Evolutionary conservation across 2,329 filamentous ascomycete species (phyloP).

Genomic region (Beauveria scarabaeidicola): DNA sequence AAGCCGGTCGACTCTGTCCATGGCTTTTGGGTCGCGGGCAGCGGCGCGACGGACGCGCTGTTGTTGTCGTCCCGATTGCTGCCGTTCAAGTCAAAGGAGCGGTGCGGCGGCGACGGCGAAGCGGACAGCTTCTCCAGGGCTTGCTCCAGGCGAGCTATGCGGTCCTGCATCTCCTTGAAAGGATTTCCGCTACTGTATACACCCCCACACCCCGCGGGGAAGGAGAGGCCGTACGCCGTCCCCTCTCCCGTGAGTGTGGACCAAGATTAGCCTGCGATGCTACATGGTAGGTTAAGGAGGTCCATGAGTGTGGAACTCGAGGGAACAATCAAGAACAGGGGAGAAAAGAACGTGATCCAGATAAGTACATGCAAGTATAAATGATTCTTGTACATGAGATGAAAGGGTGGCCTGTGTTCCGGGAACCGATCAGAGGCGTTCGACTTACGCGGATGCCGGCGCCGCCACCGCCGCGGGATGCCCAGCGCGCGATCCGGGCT

Average conservation of each 20-base stretch:
- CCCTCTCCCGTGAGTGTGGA: background rate
- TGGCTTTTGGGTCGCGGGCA: conserved; percentile 1
- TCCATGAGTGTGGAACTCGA: too few species aligned
- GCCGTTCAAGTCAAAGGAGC: background rate
- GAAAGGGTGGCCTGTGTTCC: background rate
- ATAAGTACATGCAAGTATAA: background rate
- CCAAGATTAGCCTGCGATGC: background rate
- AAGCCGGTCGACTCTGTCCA: conserved; percentile 8
- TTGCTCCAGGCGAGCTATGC: conserved; percentile 12
- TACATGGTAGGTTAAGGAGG: background rate
- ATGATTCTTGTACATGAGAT: too few species aligned
- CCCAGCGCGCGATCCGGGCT: conserved; percentile 11
- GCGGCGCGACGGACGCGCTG: background rate
- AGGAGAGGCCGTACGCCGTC: background rate
- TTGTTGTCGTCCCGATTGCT: background rate
- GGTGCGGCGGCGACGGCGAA: conserved; percentile 1
- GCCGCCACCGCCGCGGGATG: conserved; percentile 4
- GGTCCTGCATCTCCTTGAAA: conserved; percentile 12
- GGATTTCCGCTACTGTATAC: background rate
- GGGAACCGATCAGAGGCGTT: background rate
- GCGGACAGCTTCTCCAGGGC: conserved; percentile 10
- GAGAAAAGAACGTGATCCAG: background rate
- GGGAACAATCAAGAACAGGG: too few species aligned
- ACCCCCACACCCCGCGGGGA: background rate
- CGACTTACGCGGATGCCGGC: background rate